Conservation (phyloP, 1,284 basidiomycete genomes). For the Cryptococcus neoformans region DNA sequence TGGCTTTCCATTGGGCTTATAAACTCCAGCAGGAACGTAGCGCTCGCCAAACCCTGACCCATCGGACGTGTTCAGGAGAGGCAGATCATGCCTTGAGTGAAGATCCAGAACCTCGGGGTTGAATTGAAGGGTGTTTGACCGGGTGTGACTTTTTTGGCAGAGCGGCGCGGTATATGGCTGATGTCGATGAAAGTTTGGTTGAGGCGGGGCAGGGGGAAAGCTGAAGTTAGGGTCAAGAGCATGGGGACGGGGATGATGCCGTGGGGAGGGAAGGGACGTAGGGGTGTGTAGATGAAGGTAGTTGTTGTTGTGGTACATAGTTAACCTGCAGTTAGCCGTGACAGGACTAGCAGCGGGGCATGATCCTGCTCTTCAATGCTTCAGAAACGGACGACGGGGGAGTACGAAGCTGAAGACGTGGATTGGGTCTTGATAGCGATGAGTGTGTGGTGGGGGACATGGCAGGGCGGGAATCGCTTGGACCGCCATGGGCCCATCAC, state of each 20-base stretch:
- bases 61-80: neutral
- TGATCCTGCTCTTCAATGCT: no score
- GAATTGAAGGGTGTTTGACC: neutral
- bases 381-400: neutral
- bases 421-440: no score
- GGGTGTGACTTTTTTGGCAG: neutral
- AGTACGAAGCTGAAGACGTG: no score
- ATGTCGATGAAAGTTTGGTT: neutral
- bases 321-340: no score
- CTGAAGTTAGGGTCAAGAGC: slow-evolving; percentile 10
- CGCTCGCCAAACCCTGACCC: neutral
- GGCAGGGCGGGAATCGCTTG: no score
- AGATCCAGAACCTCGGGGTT: neutral
- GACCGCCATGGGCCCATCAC: no score
- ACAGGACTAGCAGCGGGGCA: no score
- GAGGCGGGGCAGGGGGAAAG: slow-evolving; percentile 3
- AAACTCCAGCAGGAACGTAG: neutral
- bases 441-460: no score
- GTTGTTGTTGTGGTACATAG: slow-evolving; percentile 1
- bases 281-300: neutral
- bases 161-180: neutral
- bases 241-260: slow-evolving; percentile 1
- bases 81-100: neutral
- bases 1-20: neutral
- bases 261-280: neutral